These are phyloP conservation scores for Zymoseptoria crescenta DNA, from an alignment of 2,329 filamentous ascomycete species.

Conservation along the genomic window DNA sequence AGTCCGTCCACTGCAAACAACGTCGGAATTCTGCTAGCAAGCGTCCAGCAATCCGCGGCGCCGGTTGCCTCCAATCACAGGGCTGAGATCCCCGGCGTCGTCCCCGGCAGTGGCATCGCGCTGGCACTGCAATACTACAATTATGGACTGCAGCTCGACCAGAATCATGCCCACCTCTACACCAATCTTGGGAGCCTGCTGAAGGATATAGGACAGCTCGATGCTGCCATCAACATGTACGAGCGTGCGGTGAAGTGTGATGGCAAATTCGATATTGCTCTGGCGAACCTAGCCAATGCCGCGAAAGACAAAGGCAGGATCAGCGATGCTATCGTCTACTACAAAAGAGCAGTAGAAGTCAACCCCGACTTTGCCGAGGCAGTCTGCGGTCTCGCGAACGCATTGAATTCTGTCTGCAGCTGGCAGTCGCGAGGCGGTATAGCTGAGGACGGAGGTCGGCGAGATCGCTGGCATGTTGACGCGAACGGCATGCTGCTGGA, in stretches of 20 bases:
- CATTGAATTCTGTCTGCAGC: slow-evolving; percentile 91
- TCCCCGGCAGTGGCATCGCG: slow-evolving; percentile 77
- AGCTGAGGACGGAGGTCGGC: slow-evolving; percentile 60
- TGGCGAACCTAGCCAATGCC: slow-evolving; percentile 93
- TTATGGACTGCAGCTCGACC: slow-evolving; percentile 80
- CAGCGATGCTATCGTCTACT: slow-evolving; percentile 84
- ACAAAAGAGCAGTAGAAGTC: slow-evolving; percentile 79
- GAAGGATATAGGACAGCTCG: slow-evolving; percentile 91
- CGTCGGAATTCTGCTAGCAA: slow-evolving; percentile 91
- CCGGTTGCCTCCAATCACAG: slow-evolving; percentile 27
- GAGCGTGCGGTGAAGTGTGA: slow-evolving; percentile 89
- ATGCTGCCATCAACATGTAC: slow-evolving; percentile 92
- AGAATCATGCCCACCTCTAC: slow-evolving; percentile 87
- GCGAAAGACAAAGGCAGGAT: slow-evolving; percentile 94
- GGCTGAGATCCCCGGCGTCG: slow-evolving; percentile 62
- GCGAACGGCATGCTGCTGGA: slow-evolving; percentile 75
- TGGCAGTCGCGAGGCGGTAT: slow-evolving; percentile 88
- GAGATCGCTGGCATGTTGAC: slow-evolving; percentile 91
- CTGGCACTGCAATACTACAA: slow-evolving; percentile 91
- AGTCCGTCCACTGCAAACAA: slow-evolving; percentile 98
- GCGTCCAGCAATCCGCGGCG: slow-evolving; percentile 64
- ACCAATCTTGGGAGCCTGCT: slow-evolving; percentile 92
- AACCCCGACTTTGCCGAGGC: slow-evolving; percentile 96
- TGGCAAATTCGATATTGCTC: slow-evolving; percentile 88
- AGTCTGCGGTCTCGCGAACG: slow-evolving; percentile 89